A percentile compares a stretch with the other conserved stretches of the same genome.
Conservation (phyloP, 257 asterid species). For the Nicotiana attenuata region DNA sequence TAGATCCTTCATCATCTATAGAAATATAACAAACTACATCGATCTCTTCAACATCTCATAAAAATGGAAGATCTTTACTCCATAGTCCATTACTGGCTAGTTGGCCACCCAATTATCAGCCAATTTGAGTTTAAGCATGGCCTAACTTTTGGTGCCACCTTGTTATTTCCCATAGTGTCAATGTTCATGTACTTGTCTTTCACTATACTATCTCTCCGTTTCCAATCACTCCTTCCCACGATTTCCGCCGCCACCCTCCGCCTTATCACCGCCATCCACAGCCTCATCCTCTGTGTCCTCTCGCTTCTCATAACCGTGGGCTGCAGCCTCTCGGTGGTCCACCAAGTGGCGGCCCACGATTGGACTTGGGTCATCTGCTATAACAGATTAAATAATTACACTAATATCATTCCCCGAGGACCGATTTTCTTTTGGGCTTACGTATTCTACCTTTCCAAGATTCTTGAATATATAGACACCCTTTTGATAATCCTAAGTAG, state of each 20-base stretch:
- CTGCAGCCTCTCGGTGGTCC: slow-evolving; percentile 49
- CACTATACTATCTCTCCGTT: slow-evolving; percentile 38
- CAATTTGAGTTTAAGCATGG: slow-evolving; percentile 61
- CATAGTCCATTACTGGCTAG: slow-evolving; percentile 51
- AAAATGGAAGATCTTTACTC: slow-evolving; percentile 39
- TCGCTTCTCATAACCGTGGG: slow-evolving; percentile 62
- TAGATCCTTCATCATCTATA: neutral
- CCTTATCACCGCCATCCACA: slow-evolving; percentile 61
- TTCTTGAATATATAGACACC: slow-evolving; percentile 72
- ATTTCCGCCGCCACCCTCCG: slow-evolving; percentile 52
- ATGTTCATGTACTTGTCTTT: slow-evolving; percentile 52
- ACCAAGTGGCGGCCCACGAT: slow-evolving; percentile 48
- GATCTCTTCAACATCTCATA: neutral
- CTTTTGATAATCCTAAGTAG: slow-evolving; percentile 44
- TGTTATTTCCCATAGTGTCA: slow-evolving; percentile 39
- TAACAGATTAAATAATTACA: slow-evolving; percentile 24
- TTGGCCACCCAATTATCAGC: slow-evolving; percentile 55
- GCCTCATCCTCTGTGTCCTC: slow-evolving; percentile 60
- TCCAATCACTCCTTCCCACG: slow-evolving; percentile 25
- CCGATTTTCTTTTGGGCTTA: slow-evolving; percentile 78
- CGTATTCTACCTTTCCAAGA: slow-evolving; percentile 65
- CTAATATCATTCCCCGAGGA: slow-evolving; percentile 38
- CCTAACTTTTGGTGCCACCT: slow-evolving; percentile 59
- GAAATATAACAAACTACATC: neutral
- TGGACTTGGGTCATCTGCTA: slow-evolving; percentile 66